phyloP scores from a whole-genome alignment of 495 filamentous ascomycete genomes.

The Neurospora sp. region DNA sequence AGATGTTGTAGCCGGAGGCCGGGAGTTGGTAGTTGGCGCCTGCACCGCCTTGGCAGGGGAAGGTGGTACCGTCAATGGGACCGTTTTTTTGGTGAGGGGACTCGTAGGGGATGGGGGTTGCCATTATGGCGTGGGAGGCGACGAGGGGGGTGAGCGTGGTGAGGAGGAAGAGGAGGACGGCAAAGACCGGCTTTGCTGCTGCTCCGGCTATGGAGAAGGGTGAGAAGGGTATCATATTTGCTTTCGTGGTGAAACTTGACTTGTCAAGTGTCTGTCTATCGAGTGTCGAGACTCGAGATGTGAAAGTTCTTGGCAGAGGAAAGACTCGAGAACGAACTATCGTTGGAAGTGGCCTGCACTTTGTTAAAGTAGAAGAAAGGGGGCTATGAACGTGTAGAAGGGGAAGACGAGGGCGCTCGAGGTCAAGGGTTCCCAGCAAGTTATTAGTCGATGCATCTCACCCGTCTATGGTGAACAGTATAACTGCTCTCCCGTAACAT shows the following conservation, averaged over 20 bases:
- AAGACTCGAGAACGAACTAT: neutral
- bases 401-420: neutral
- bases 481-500: neutral
- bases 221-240: neutral
- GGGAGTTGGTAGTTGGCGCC: constrained; percentile 1
- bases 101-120: constrained; percentile 7
- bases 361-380: neutral
- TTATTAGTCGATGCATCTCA: neutral
- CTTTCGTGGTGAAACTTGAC: neutral
- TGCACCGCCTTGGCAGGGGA: constrained; percentile 56
- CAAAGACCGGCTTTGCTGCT: neutral
- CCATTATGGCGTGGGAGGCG: constrained; percentile 18
- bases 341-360: neutral
- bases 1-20: constrained; percentile 28
- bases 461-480: neutral
- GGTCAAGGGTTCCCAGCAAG: neutral
- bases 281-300: neutral
- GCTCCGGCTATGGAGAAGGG: no score
- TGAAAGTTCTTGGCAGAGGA: neutral
- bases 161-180: neutral
- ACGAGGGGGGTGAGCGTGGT: neutral
- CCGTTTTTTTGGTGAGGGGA: constrained; percentile 9
- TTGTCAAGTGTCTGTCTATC: neutral
- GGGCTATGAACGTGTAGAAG: neutral
- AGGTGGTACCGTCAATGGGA: constrained; percentile 42